Conservation (phyloP, 2,329 filamentous ascomycete genomes). For the Phyllosticta citribraziliensis region DNA sequence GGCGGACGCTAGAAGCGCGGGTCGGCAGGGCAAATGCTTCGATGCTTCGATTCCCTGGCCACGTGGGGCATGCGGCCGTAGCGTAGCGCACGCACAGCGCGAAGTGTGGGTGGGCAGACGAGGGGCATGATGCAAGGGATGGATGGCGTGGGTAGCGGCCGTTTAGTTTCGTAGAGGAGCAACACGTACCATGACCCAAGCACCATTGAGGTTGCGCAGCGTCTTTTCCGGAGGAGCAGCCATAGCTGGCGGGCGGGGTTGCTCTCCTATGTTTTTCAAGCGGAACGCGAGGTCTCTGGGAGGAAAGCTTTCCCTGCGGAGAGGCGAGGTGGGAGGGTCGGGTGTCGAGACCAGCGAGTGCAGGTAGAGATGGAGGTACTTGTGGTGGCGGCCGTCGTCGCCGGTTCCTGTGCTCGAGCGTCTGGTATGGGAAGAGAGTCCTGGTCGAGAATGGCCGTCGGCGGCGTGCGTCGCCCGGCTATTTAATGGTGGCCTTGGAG, state of each 20-base stretch:
- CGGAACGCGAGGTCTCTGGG: background rate
- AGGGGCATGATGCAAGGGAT: background rate
- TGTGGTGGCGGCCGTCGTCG: background rate
- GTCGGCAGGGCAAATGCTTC: background rate
- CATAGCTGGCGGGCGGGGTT: constrained; percentile 19
- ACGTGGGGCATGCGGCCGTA: background rate
- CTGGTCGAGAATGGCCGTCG: too few species aligned
- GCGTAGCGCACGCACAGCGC: background rate
- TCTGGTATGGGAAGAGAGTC: too few species aligned
- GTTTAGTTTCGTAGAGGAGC: background rate
- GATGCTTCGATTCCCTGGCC: background rate
- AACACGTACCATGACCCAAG: constrained; percentile 27
- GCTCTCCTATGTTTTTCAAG: background rate
- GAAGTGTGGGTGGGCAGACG: background rate
- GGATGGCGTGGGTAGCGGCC: background rate
- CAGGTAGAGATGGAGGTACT: background rate
- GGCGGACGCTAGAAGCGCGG: background rate
- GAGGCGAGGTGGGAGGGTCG: too few species aligned
- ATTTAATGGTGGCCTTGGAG: background rate
- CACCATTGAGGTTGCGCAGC: constrained; percentile 28
- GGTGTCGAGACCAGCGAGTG: background rate
- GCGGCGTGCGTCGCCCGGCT: too few species aligned
- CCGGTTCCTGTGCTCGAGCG: too few species aligned
- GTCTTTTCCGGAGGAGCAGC: constrained; percentile 25
- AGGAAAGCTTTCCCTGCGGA: background rate